Percentiles rank a stretch among this genome's conserved stretches.
These are phyloP conservation scores for Solanum hybrid DNA, from an alignment of 305 asterid genomes.

Conservation along the genomic window DNA sequence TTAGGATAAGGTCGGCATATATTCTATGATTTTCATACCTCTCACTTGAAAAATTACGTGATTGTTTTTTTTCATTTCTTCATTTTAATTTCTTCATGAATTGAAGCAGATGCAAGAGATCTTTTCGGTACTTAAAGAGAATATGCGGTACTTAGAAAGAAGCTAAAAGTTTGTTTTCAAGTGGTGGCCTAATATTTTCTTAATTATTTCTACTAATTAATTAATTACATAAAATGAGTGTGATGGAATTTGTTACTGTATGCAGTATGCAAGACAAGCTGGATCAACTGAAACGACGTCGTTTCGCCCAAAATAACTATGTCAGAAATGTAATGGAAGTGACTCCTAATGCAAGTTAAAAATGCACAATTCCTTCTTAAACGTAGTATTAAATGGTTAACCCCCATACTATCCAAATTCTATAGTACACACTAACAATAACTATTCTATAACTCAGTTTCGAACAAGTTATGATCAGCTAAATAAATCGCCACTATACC, in stretches of 20 bases:
- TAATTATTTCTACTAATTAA: neutral
- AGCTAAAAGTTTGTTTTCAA: constrained; percentile 71
- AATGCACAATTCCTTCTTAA: neutral
- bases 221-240: neutral
- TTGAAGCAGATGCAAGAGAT: constrained; percentile 52
- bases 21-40: too few relatives aligned
- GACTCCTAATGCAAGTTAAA: neutral
- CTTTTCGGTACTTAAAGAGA: constrained; percentile 63
- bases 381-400: neutral
- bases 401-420: too few relatives aligned
- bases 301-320: constrained; percentile 22
- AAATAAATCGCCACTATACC: too few relatives aligned
- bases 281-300: constrained; percentile 53
- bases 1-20: too few relatives aligned
- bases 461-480: too few relatives aligned
- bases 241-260: neutral
- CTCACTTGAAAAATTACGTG: too few relatives aligned
- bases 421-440: too few relatives aligned
- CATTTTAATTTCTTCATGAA: neutral
- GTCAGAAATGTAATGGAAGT: neutral
- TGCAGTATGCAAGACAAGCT: constrained; percentile 59
- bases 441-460: too few relatives aligned
- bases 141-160: constrained; percentile 52
- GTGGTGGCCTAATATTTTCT: constrained; percentile 6
- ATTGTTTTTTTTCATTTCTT: too few relatives aligned